Base-by-base conservation (phyloP, 2,329 filamentous ascomycete genomes). In the Incumbomyces delicatus region DNA sequence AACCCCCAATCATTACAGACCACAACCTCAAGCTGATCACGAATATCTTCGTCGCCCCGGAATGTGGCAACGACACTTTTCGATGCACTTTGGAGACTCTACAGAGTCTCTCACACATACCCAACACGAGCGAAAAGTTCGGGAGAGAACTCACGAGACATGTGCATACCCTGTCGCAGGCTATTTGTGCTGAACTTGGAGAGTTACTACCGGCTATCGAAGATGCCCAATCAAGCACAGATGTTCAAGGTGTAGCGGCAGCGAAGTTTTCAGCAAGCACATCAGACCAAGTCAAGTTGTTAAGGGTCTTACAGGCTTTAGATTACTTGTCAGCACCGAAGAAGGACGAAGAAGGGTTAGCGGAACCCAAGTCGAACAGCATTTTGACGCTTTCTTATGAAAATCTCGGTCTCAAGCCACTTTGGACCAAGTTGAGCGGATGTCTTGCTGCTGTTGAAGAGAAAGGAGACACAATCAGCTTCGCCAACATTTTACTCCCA, bases 81-180 rank as follows among this genome's bases (percentile, higher is more conserved):
- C 86, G 92, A 62, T 94, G 96, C 65, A 96, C 92, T 1, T 77
- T 98, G 45, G 92, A 90, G 13, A 94, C 94, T n/a, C 95, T 98
- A 72, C 96, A 95, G 70, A 95, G 96, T 60, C 76, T 98, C 36
- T 96, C 89, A 4, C 83, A 86, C 33, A 92, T 98, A 50, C 88
- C 90, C 13, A 87, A 85, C 11, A 88, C 90, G 14, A 92, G 94
- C 66, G 78, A 85, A 44, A 76, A 87, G 10, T 96, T 98, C 63
- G 92, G 92, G n/a, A 82, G 85, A 56, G 90, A 98, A 66, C 76
- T 98, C 42, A 86, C 95, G 49, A 77, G 78, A 41, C 90, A 95
- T 65, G 89, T 92, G 41, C 85, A 90, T 58, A 72, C 80, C 41
- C 71, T 98, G 22, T 94, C 87, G 56, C 80, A 87, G 58, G 83